A percentile compares a stretch with the other conserved stretches of the same genome.
Evolutionary conservation across 495 filamentous ascomycete genomes (phyloP).

Genomic region (Aspergillus conjunctus): DNA sequence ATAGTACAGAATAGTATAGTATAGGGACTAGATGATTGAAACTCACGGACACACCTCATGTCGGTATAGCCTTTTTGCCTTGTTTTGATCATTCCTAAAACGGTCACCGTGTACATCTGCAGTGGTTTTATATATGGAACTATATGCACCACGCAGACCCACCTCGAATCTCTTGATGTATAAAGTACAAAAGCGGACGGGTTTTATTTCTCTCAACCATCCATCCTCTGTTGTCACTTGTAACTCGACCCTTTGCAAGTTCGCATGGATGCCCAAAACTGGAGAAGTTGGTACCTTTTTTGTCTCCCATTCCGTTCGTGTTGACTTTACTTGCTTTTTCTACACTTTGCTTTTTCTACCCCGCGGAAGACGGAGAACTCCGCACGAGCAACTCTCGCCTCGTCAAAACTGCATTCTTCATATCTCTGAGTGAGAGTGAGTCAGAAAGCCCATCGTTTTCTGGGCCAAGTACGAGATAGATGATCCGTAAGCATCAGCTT

Average conservation of each 20-base stretch:
- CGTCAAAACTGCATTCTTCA: no score
- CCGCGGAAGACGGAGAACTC: background rate
- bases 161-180: background rate
- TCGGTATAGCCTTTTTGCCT: no score
- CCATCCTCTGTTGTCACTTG: no score
- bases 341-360: background rate
- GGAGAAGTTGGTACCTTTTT: background rate
- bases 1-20: conserved; percentile 29
- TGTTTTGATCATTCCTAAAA: background rate
- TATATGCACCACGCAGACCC: background rate
- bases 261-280: background rate
- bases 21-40: conserved; percentile 9
- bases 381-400: no score
- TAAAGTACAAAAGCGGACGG: no score
- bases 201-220: no score
- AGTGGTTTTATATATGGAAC: background rate
- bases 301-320: background rate
- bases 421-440: background rate
- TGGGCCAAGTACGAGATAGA: no score
- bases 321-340: background rate
- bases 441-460: no score
- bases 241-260: background rate
- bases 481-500: no score
- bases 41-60: background rate
- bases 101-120: background rate